Conservation (phyloP, 2,329 filamentous ascomycete species). For the Bipolaris sorokiniana region DNA sequence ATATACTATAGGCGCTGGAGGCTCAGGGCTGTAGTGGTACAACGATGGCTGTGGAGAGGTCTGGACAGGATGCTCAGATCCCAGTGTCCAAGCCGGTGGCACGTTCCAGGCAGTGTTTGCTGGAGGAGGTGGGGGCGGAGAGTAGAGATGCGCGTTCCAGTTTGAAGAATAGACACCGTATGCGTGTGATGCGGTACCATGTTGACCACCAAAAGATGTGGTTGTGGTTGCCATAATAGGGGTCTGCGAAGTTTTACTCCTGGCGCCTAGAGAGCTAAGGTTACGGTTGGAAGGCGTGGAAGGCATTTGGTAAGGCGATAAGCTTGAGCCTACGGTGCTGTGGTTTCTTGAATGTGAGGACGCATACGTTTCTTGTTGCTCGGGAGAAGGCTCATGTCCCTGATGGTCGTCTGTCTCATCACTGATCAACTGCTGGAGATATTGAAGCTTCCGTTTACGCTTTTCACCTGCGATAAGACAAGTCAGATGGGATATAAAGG, state of each 20-base stretch:
- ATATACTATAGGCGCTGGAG: constrained; percentile 17
- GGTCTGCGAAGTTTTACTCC: constrained; percentile 15
- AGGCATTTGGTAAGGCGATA: constrained; percentile 16
- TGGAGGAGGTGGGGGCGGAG: constrained; percentile 19
- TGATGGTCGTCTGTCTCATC: constrained; percentile 29
- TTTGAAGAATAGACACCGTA: constrained; percentile 20
- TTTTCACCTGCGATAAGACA: constrained; percentile 38
- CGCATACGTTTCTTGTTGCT: constrained; percentile 21
- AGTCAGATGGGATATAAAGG: constrained; percentile 14
- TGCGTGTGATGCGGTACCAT: constrained; percentile 16
- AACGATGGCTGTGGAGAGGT: constrained; percentile 14
- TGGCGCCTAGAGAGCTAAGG: constrained; percentile 16
- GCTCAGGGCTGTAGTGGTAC: constrained; percentile 20
- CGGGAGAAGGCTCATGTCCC: constrained; percentile 18
- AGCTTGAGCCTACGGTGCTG: constrained; percentile 9
- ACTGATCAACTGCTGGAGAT: constrained; percentile 43
- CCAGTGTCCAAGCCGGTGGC: constrained; percentile 26
- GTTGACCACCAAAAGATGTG: constrained; percentile 20
- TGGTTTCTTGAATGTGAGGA: constrained; percentile 30
- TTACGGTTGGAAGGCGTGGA: constrained; percentile 22
- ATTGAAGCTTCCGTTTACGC: constrained; percentile 46
- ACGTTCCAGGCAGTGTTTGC: constrained; percentile 28
- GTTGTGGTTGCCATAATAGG: constrained; percentile 14
- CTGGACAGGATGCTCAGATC: constrained; percentile 16
- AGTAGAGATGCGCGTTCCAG: constrained; percentile 28